A percentile compares a stretch with the other conserved stretches of the same genome.
Conservation (phyloP, 768 basidiomycete genomes). For the Agaricus subrufescens region DNA sequence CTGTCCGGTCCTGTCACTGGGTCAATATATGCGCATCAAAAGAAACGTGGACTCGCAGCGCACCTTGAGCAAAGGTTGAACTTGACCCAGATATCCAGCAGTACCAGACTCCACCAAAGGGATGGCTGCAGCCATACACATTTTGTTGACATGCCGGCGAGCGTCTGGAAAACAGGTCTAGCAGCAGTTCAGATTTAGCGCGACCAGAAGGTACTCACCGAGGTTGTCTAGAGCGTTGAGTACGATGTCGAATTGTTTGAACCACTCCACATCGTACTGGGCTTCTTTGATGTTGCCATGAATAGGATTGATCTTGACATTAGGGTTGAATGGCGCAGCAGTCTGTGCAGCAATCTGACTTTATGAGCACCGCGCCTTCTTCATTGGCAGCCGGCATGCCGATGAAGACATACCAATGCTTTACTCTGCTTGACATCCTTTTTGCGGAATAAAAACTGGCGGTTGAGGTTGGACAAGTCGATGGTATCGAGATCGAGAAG, state of each 20-base stretch:
- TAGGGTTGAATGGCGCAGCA: slow-evolving; percentile 81
- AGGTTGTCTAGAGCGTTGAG: slow-evolving; percentile 96
- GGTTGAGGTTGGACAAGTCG: slow-evolving; percentile 94
- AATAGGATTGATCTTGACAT: slow-evolving; percentile 81
- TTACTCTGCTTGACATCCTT: slow-evolving; percentile 98
- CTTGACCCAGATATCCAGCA: slow-evolving; percentile 95
- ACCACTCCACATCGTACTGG: slow-evolving; percentile 88
- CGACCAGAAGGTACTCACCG: slow-evolving; percentile 43
- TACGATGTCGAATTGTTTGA: slow-evolving; percentile 85
- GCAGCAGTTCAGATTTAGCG: neutral
- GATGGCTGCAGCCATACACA: slow-evolving; percentile 91
- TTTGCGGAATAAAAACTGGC: slow-evolving; percentile 95
- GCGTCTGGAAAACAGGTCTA: slow-evolving; percentile 54
- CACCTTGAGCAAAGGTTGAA: slow-evolving; percentile 89
- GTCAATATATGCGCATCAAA: neutral
- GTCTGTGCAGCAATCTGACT: slow-evolving; percentile 79
- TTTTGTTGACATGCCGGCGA: slow-evolving; percentile 91
- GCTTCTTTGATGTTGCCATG: slow-evolving; percentile 95
- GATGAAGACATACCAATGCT: slow-evolving; percentile 57
- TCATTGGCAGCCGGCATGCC: neutral
- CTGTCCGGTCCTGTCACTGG: slow-evolving; percentile 64
- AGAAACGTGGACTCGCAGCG: slow-evolving; percentile 6
- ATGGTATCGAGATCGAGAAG: slow-evolving; percentile 97
- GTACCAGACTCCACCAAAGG: slow-evolving; percentile 96
- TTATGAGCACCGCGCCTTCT: neutral